phyloP scores from a whole-genome alignment of 176 grass and related monocot genomes.

The Dendrocalamus sinicus region DNA sequence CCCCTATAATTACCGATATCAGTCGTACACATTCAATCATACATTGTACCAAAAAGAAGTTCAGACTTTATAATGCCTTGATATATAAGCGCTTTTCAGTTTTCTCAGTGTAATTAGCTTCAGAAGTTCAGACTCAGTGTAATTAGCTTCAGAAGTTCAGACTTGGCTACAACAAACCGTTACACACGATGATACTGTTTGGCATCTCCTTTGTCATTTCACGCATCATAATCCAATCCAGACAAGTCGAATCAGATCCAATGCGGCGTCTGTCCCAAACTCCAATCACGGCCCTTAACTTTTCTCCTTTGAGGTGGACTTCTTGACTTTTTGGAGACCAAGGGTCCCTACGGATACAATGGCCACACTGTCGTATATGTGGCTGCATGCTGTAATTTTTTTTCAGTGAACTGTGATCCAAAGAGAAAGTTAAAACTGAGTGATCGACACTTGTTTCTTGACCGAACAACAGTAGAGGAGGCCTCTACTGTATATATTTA shows the following conservation, averaged over 20 bases:
- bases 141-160: neutral
- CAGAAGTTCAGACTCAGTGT: neutral
- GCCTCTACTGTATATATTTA: no score
- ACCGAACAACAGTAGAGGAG: no score
- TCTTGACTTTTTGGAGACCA: neutral
- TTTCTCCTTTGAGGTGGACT: neutral
- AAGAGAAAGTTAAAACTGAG: neutral
- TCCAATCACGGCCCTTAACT: neutral
- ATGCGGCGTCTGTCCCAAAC: neutral
- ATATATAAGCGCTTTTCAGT: neutral
- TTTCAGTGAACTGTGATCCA: neutral
- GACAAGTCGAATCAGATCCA: constrained; percentile 20
- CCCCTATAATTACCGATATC: no score
- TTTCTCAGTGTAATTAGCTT: neutral
- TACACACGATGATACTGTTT: neutral
- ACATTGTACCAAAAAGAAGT: neutral
- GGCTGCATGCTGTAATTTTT: neutral
- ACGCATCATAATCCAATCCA: neutral
- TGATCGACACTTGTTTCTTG: neutral
- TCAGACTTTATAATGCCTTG: neutral
- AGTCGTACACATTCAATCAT: neutral
- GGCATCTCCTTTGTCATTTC: constrained; percentile 9
- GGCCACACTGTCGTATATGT: neutral
- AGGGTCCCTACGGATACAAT: neutral
- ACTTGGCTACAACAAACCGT: neutral